Percentiles rank a stretch among this genome's conserved stretches.
Evolutionary conservation across 805 yeast species (phyloP).

Genomic region (Phaffomyces antillensis): DNA sequence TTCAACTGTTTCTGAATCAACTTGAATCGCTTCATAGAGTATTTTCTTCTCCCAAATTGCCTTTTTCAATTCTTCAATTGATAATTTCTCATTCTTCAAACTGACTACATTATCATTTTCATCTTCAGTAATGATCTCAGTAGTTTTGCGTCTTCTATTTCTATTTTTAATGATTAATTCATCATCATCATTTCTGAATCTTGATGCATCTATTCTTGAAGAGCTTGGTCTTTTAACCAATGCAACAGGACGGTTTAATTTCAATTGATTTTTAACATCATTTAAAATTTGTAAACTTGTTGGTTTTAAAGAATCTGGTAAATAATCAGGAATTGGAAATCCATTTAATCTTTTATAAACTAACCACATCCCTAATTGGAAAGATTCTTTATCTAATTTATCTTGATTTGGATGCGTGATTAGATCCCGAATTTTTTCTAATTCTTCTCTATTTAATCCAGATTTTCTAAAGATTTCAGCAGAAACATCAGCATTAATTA

Average conservation of each 20-base stretch:
- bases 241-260: constrained; percentile 6
- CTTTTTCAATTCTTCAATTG: constrained; percentile 54
- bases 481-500: constrained; percentile 76
- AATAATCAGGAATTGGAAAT: constrained; percentile 63
- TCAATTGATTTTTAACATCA: constrained; percentile 53
- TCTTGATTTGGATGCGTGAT: constrained; percentile 83
- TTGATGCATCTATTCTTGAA: constrained; percentile 29
- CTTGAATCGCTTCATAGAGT: constrained; percentile 42
- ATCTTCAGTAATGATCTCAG: neutral
- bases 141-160: constrained; percentile 21
- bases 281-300: constrained; percentile 76
- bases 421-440: constrained; percentile 87
- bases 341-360: constrained; percentile 89
- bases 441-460: constrained; percentile 80
- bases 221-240: constrained; percentile 22
- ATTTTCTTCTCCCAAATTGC: constrained; percentile 70
- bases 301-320: constrained; percentile 89
- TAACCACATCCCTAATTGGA: constrained; percentile 95
- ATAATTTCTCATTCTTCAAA: constrained; percentile 8
- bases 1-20: constrained; percentile 24
- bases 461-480: constrained; percentile 85
- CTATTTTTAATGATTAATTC: constrained; percentile 28
- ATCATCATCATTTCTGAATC: constrained; percentile 75
- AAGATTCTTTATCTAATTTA: constrained; percentile 82
- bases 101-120: neutral